Evolutionary conservation across 2,329 filamentous ascomycete genomes (phyloP).

Genomic region (Ambrosiella xylebori): DNA sequence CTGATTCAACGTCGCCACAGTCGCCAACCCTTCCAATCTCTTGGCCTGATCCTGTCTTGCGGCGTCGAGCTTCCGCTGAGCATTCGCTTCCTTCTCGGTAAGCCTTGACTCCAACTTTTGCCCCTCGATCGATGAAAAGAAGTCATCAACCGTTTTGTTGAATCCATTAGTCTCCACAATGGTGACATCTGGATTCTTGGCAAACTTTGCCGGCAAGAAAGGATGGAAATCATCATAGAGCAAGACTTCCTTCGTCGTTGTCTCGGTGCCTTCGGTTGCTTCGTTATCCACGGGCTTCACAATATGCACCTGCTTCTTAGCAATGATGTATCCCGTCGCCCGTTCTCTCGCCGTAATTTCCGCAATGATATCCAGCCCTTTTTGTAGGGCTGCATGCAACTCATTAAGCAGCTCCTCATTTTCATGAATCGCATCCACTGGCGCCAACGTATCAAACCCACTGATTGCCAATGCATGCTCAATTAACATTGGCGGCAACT

Average conservation of each 20-base stretch:
- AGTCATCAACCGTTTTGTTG: conserved; percentile 88
- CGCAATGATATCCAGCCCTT: conserved; percentile 52
- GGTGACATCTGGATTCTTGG: conserved; percentile 43
- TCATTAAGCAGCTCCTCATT: conserved; percentile 46
- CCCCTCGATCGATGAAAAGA: conserved; percentile 90
- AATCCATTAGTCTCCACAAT: conserved; percentile 69
- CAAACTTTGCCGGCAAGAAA: conserved; percentile 68
- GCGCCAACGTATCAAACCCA: conserved; percentile 49
- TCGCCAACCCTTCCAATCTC: conserved; percentile 67
- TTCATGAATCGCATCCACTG: conserved; percentile 52
- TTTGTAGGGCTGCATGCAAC: conserved; percentile 49
- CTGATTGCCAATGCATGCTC: conserved; percentile 65
- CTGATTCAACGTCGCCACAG: conserved; percentile 64
- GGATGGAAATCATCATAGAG: conserved; percentile 94
- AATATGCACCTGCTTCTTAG: conserved; percentile 30
- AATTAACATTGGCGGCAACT: conserved; percentile 72
- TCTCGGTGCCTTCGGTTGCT: conserved; percentile 16
- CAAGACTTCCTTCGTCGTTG: conserved; percentile 30
- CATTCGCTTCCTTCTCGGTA: conserved; percentile 63
- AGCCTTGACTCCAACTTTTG: conserved; percentile 77
- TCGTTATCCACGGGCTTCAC: background rate
- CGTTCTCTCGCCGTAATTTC: conserved; percentile 47
- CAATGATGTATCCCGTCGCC: conserved; percentile 76
- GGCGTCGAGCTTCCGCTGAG: conserved; percentile 71
- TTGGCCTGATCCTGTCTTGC: conserved; percentile 70